Evolutionary conservation across 2,329 filamentous ascomycete genomes (phyloP).

Genomic region (Monosporascus sp.): DNA sequence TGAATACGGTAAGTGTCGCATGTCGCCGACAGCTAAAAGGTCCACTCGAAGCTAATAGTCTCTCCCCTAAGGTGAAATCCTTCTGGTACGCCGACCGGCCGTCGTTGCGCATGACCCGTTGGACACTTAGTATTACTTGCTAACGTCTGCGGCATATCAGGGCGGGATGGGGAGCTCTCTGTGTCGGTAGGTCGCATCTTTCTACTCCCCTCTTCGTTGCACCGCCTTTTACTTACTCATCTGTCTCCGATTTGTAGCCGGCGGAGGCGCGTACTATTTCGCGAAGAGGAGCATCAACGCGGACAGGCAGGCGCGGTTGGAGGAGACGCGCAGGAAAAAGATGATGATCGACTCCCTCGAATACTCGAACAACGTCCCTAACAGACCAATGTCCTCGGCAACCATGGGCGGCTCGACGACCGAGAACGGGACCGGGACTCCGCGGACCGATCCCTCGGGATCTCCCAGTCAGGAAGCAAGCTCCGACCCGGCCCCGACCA

Average conservation of each 20-base stretch:
- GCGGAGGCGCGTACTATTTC: slow-evolving; percentile 90
- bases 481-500: slow-evolving; percentile 77
- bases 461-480: slow-evolving; percentile 69
- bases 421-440: slow-evolving; percentile 36
- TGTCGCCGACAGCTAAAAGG: slow-evolving; percentile 1
- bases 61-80: slow-evolving; percentile 48
- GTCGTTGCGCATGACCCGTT: neutral
- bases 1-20: slow-evolving; percentile 15
- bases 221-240: slow-evolving; percentile 9
- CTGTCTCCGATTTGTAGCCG: slow-evolving; percentile 48
- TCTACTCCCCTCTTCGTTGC: neutral
- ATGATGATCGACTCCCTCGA: slow-evolving; percentile 52
- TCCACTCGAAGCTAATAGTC: slow-evolving; percentile 17
- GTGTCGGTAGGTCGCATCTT: slow-evolving; percentile 57
- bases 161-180: slow-evolving; percentile 88
- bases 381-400: slow-evolving; percentile 27
- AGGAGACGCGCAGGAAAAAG: slow-evolving; percentile 61
- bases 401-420: slow-evolving; percentile 30
- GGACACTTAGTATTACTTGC: neutral
- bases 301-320: slow-evolving; percentile 69
- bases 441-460: slow-evolving; percentile 52
- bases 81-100: slow-evolving; percentile 50
- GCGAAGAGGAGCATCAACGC: slow-evolving; percentile 93
- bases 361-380: slow-evolving; percentile 35
- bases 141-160: slow-evolving; percentile 37